These are phyloP conservation scores for Arthrobotrys sphaeroides DNA, from an alignment of 2,329 filamentous ascomycete genomes.

Conservation along the genomic window DNA sequence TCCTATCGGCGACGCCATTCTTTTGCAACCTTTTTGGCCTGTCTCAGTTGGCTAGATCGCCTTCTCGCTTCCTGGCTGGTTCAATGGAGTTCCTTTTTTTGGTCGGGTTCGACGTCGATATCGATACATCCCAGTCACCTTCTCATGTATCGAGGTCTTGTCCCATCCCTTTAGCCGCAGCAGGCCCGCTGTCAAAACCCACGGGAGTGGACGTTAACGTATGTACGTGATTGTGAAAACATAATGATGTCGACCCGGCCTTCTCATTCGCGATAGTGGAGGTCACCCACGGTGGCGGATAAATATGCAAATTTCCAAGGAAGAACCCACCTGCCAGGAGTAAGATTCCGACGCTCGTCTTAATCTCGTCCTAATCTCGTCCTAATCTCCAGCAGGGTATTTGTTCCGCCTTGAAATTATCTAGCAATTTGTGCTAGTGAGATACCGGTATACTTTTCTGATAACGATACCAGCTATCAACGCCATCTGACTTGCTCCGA, in stretches of 20 bases:
- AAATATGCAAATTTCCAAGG: slow-evolving; percentile 41
- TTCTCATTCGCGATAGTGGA: slow-evolving; percentile 15
- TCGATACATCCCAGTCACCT: slow-evolving; percentile 1
- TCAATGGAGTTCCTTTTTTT: neutral
- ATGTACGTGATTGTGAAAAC: slow-evolving; percentile 28
- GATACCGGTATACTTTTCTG: slow-evolving; percentile 9
- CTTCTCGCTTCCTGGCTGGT: neutral
- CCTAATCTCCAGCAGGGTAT: slow-evolving; percentile 7
- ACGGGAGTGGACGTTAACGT: slow-evolving; percentile 24
- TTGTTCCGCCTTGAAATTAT: slow-evolving; percentile 22
- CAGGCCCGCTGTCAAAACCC: slow-evolving; percentile 38
- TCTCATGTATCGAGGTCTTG: slow-evolving; percentile 10
- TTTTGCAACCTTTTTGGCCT: slow-evolving; percentile 6
- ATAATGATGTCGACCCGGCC: slow-evolving; percentile 36
- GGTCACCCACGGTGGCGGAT: slow-evolving; percentile 24
- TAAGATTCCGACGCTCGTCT: neutral
- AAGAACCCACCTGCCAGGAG: slow-evolving; percentile 11
- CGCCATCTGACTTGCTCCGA: neutral
- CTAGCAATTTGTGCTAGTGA: slow-evolving; percentile 8
- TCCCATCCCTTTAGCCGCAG: slow-evolving; percentile 34
- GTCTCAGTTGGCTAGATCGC: neutral
- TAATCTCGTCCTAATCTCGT: neutral
- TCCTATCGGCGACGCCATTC: slow-evolving; percentile 35
- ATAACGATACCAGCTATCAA: slow-evolving; percentile 21
- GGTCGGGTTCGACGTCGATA: neutral